A percentile compares a stretch with the other conserved stretches of the same genome.
Evolutionary conservation across 345 rosid species (phyloP).

Genomic region (Corchorus capsularis): DNA sequence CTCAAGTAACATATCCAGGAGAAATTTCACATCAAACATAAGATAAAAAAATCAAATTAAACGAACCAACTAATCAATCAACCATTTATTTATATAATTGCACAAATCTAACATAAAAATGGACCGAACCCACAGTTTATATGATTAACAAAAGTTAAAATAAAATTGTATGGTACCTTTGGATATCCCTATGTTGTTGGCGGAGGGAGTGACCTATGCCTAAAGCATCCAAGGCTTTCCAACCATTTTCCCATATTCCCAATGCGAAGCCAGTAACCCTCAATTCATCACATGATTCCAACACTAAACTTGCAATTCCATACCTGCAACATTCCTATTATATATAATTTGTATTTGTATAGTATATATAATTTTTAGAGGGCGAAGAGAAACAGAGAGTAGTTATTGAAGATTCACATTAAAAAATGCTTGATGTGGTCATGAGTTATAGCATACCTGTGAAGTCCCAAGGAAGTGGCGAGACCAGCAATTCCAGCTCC

Average conservation of each 20-base stretch:
- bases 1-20: too few relatives aligned
- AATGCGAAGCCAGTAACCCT: slow-evolving; percentile 63
- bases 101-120: too few relatives aligned
- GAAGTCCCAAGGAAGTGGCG: slow-evolving; percentile 61
- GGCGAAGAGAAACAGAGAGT: too few relatives aligned
- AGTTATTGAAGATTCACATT: not conserved
- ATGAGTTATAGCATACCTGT: slow-evolving; percentile 36
- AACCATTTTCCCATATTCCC: slow-evolving; percentile 55
- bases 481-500: slow-evolving; percentile 78
- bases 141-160: too few relatives aligned
- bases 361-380: too few relatives aligned
- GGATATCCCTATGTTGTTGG: slow-evolving; percentile 36
- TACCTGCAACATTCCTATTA: slow-evolving; percentile 50
- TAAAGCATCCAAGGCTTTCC: slow-evolving; percentile 70
- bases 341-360: too few relatives aligned
- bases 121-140: too few relatives aligned
- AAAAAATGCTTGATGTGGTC: too few relatives aligned
- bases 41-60: too few relatives aligned
- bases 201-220: slow-evolving; percentile 55
- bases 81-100: too few relatives aligned
- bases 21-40: not conserved
- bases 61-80: too few relatives aligned
- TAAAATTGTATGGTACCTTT: slow-evolving; percentile 36
- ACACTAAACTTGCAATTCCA: slow-evolving; percentile 62
- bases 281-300: slow-evolving; percentile 62